Evolutionary conservation across 1,284 basidiomycete species (phyloP).

Genomic region (Ganoderma boninense): DNA sequence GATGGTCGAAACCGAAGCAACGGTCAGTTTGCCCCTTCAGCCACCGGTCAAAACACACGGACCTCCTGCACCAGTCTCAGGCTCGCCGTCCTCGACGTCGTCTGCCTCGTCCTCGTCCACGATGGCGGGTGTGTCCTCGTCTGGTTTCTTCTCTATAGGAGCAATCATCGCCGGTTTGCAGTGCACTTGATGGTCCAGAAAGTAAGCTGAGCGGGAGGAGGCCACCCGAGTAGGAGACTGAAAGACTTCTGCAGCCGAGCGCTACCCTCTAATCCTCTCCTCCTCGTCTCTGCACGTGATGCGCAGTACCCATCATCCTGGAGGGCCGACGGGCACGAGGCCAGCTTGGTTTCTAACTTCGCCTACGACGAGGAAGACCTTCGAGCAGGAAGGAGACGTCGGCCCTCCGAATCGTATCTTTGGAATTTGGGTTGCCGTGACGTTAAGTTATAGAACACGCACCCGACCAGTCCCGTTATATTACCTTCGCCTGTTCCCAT

Average conservation of each 20-base stretch:
- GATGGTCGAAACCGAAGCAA: neutral
- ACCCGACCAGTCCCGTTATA: neutral
- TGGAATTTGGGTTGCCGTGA: neutral
- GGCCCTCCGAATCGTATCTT: neutral
- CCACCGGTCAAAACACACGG: conserved; percentile 5
- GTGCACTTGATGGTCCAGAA: neutral
- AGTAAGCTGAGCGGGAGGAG: neutral
- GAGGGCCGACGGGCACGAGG: neutral
- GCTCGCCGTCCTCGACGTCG: conserved; percentile 39
- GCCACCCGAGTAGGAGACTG: neutral
- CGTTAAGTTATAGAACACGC: neutral
- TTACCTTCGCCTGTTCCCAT: neutral
- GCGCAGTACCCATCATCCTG: neutral
- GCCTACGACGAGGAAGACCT: neutral
- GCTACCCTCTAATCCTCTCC: neutral
- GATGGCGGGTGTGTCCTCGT: conserved; percentile 33
- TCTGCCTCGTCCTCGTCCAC: conserved; percentile 41
- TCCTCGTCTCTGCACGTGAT: neutral
- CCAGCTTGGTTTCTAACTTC: neutral
- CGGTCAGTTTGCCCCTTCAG: neutral
- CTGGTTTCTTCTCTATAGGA: conserved; percentile 31
- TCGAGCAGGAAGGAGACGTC: neutral
- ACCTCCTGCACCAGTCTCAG: conserved; percentile 35
- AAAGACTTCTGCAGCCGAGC: neutral
- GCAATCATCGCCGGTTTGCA: conserved; percentile 20